Conservation (phyloP, 2,329 filamentous ascomycete genomes). For the Nigrospora oryzae region DNA sequence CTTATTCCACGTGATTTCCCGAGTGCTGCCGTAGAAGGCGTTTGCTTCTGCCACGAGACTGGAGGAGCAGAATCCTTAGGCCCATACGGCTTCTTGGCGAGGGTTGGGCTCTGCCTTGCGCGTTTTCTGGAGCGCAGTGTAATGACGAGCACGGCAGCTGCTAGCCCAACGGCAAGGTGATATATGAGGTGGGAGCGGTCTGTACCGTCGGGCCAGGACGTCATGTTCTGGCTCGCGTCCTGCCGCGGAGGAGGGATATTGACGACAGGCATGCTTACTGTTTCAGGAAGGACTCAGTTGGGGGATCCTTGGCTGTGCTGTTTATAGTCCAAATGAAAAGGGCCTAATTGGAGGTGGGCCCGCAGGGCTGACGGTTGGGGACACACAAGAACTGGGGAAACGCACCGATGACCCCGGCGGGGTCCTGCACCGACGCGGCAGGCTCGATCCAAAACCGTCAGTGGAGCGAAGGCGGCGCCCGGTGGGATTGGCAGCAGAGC, state of each 20-base stretch:
- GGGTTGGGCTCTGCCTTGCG: slow-evolving; percentile 12
- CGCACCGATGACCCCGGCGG: too few species aligned
- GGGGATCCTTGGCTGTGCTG: too few species aligned
- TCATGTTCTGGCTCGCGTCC: slow-evolving; percentile 17
- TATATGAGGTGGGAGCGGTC: slow-evolving; percentile 15
- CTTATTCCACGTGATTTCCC: slow-evolving; percentile 22
- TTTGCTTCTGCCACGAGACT: slow-evolving; percentile 2
- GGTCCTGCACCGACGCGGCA: too few species aligned
- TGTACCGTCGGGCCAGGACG: slow-evolving; percentile 16
- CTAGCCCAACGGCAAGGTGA: slow-evolving; percentile 8
- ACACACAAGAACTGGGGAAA: too few species aligned
- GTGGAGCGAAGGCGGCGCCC: too few species aligned
- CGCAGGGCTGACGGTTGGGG: too few species aligned
- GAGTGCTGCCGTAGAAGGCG: slow-evolving; percentile 5
- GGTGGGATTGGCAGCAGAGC: too few species aligned
- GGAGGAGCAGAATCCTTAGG: background rate
- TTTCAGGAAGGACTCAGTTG: slow-evolving; percentile 5
- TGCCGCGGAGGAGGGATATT: slow-evolving; percentile 17
- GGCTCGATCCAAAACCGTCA: too few species aligned
- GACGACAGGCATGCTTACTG: slow-evolving; percentile 30
- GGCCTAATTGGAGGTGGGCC: too few species aligned
- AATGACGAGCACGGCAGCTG: slow-evolving; percentile 12
- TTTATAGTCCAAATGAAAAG: too few species aligned
- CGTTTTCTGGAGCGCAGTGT: slow-evolving; percentile 9
- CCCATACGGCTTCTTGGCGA: slow-evolving; percentile 3